These are phyloP conservation scores for Saturnispora diversa DNA, from an alignment of 805 yeast genomes.

Conservation along the genomic window DNA sequence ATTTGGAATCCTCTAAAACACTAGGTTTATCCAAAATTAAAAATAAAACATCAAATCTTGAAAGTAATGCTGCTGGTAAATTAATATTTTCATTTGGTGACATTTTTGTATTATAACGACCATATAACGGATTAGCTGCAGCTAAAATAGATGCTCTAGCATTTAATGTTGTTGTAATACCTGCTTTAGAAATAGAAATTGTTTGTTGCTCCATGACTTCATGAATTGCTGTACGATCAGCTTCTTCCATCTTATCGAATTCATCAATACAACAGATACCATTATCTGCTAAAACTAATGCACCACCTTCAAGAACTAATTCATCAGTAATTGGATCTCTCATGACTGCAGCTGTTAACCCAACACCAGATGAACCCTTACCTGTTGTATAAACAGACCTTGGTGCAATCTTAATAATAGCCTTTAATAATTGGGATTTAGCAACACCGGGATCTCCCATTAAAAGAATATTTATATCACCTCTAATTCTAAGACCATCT, in stretches of 20 bases:
- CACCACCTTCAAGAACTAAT: conserved; percentile 97
- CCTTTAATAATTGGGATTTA: conserved; percentile 88
- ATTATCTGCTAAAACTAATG: conserved; percentile 90
- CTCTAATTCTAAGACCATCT: conserved; percentile 96
- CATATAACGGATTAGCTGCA: conserved; percentile 97
- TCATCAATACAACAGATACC: conserved; percentile 99
- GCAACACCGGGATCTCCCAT: conserved; percentile 99
- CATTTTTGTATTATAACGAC: conserved; percentile 82
- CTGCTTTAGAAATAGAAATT: conserved; percentile 94
- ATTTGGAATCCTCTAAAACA: conserved; percentile 68
- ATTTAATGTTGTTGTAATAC: conserved; percentile 90
- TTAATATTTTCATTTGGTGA: conserved; percentile 95
- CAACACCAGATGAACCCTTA: conserved; percentile 97
- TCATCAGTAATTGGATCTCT: conserved; percentile 98
- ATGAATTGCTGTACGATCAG: conserved; percentile 94
- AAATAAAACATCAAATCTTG: conserved; percentile 88
- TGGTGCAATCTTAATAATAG: conserved; percentile 88
- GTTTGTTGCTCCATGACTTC: conserved; percentile 99
- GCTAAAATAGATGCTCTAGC: conserved; percentile 94
- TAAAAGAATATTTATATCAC: conserved; percentile 88
- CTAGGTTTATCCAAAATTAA: conserved; percentile 79
- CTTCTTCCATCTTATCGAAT: conserved; percentile 97
- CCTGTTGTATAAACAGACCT: conserved; percentile 97
- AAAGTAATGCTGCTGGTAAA: conserved; percentile 89
- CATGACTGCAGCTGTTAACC: conserved; percentile 98